Evolutionary conservation across 2,329 filamentous ascomycete species (phyloP).

Genomic region (Aspergillus awamori): DNA sequence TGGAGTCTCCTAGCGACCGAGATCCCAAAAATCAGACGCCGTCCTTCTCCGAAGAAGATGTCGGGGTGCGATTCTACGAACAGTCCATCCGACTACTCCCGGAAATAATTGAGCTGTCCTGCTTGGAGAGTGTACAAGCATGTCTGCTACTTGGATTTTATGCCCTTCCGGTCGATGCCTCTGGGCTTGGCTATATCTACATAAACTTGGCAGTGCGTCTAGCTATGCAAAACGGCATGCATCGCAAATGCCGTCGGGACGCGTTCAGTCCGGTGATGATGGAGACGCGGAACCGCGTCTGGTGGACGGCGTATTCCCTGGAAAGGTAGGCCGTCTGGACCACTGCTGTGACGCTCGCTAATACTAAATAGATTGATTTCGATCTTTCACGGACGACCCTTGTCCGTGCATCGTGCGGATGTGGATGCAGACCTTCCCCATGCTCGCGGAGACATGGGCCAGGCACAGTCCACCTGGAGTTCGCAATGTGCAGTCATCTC

Average conservation of each 20-base stretch:
- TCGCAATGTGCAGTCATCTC: constrained; percentile 43
- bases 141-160: constrained; percentile 57
- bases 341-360: neutral
- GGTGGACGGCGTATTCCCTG: constrained; percentile 57
- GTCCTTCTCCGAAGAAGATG: constrained; percentile 48
- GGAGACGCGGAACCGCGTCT: constrained; percentile 55
- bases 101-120: constrained; percentile 56
- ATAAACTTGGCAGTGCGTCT: constrained; percentile 55
- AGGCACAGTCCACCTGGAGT: constrained; percentile 35
- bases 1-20: constrained; percentile 38
- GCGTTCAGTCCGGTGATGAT: constrained; percentile 45
- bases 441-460: neutral
- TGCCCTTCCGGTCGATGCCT: constrained; percentile 54
- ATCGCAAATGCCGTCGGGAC: constrained; percentile 50
- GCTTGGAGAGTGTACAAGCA: constrained; percentile 57
- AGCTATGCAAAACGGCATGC: constrained; percentile 60
- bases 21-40: neutral
- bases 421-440: constrained; percentile 53
- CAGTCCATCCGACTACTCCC: constrained; percentile 53
- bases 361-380: constrained; percentile 46
- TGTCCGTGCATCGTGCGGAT: constrained; percentile 53
- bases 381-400: constrained; percentile 56
- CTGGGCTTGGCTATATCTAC: constrained; percentile 56
- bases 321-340: constrained; percentile 45
- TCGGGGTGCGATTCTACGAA: constrained; percentile 56